Evolutionary conservation across 2,329 filamentous ascomycete species (phyloP), one percentile per base, ranked within the genome.

Genomic region (Fusarium avenaceum): DNA sequence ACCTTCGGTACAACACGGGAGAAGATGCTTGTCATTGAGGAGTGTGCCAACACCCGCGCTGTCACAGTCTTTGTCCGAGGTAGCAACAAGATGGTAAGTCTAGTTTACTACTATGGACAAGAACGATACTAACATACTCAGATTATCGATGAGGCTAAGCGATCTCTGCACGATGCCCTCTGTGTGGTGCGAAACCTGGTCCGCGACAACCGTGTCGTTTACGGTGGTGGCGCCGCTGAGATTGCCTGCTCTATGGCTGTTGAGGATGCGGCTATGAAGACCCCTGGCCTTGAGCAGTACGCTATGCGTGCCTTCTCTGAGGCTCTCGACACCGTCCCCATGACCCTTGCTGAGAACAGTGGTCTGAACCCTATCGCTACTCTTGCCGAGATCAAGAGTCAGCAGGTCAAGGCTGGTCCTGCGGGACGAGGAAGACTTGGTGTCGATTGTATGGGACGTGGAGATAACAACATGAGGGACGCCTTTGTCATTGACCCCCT

Each of bases 11-110:
- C 96, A 3, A 99, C 96, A 43, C 89, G 96, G 76, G 96, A 99
- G 82, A 98, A 99, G 89, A 99, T 99, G 96, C 86, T 99, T 74
- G 93, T 99, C 58, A 99, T 99, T 74, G 96, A 99, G 83, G 96
- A 99, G 82, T 99, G 96, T 78, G 96, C 96, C 76, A 99, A 99
- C 84, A 97, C 93, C 60, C 87, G 96, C 75, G 96, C 96, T 44
- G 96, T 99, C 63, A 99, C 96, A 4, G 90, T 97, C 56, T 99
- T 99, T 80, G 92, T 99, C 63, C 88, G 96, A 76, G 96, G 96
- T 76, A 97, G 94, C 86, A 99, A 99, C 88, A 99, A 98, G 87
- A 99, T 99, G 96, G 93, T 95, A 81, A 77, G 86, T 80, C 14
- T 22, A 15, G 13, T 22, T 44, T 6, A 44, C 28, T 14, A 7